Conservation (phyloP, 768 basidiomycete genomes). For the Suillus fuscotomentosus region DNA sequence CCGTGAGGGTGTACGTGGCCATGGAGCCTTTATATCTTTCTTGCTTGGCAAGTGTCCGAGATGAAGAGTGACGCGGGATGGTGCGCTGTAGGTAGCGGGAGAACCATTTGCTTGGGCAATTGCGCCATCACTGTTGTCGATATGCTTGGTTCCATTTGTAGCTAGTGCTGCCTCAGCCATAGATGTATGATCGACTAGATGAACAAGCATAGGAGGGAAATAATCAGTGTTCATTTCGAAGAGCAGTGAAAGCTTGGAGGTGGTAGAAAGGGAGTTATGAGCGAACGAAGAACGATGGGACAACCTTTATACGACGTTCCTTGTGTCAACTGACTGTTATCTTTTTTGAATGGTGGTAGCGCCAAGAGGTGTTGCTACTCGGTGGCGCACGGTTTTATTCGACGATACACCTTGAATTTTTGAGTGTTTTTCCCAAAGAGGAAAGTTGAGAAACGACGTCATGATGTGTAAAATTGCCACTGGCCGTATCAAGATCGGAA, state of each 20-base stretch:
- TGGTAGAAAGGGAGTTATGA: neutral
- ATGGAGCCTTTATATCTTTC: conserved; percentile 67
- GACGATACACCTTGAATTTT: conserved; percentile 16
- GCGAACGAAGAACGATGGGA: neutral
- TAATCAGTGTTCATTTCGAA: conserved; percentile 20
- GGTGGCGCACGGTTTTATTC: conserved; percentile 10
- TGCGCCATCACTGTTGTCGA: neutral
- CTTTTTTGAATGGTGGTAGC: conserved; percentile 8
- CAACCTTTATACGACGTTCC: conserved; percentile 11
- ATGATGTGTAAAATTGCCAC: conserved; percentile 5
- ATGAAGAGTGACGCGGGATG: conserved; percentile 65
- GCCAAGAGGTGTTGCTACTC: neutral
- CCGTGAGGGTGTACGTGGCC: conserved; percentile 74
- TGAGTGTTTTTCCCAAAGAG: conserved; percentile 21
- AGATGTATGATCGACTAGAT: conserved; percentile 22
- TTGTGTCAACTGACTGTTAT: neutral
- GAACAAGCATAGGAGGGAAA: conserved; percentile 29
- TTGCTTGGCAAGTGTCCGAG: conserved; percentile 75
- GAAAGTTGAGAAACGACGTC: conserved; percentile 31
- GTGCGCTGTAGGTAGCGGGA: conserved; percentile 29
- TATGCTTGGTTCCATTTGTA: conserved; percentile 9
- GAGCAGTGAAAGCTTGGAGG: conserved; percentile 13
- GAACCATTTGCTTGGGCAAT: conserved; percentile 11
- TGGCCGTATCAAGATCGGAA: neutral
- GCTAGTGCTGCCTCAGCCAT: neutral